phyloP scores from a whole-genome alignment of 768 basidiomycete genomes.

The Auricularia heimuer region DNA sequence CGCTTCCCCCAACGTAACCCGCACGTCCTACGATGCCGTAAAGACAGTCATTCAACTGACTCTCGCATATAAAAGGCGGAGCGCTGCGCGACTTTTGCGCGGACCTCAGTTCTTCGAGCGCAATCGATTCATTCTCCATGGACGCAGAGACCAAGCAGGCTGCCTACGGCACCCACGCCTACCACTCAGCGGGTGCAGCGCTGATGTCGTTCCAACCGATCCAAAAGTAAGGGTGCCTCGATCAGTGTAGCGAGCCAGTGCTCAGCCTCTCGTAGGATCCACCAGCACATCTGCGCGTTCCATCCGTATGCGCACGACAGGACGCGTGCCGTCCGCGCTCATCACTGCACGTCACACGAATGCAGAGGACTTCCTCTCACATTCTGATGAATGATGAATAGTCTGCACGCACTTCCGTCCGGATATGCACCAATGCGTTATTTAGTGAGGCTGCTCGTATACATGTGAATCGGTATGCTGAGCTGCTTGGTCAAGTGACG shows the following conservation, averaged over 20 bases:
- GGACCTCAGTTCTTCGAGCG: background rate
- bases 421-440: slow-evolving; percentile 36
- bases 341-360: background rate
- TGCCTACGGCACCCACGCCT: slow-evolving; percentile 18
- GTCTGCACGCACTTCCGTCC: slow-evolving; percentile 29
- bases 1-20: too few relatives aligned
- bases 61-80: too few relatives aligned
- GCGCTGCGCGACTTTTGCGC: too few relatives aligned
- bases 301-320: slow-evolving; percentile 22
- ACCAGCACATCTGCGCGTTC: slow-evolving; percentile 26
- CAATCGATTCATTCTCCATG: slow-evolving; percentile 9
- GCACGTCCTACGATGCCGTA: too few relatives aligned
- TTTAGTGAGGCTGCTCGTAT: slow-evolving; percentile 16
- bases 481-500: background rate
- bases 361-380: background rate
- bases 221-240: slow-evolving; percentile 18
- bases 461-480: background rate
- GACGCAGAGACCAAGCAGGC: slow-evolving; percentile 20
- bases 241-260: background rate
- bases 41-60: too few relatives aligned
- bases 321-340: background rate
- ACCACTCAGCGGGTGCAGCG: slow-evolving; percentile 18
- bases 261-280: slow-evolving; percentile 9
- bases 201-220: slow-evolving; percentile 29
- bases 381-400: background rate